These are phyloP conservation scores for Atkinsonella texensis DNA, from an alignment of 2,329 filamentous ascomycete genomes.

Conservation along the genomic window DNA sequence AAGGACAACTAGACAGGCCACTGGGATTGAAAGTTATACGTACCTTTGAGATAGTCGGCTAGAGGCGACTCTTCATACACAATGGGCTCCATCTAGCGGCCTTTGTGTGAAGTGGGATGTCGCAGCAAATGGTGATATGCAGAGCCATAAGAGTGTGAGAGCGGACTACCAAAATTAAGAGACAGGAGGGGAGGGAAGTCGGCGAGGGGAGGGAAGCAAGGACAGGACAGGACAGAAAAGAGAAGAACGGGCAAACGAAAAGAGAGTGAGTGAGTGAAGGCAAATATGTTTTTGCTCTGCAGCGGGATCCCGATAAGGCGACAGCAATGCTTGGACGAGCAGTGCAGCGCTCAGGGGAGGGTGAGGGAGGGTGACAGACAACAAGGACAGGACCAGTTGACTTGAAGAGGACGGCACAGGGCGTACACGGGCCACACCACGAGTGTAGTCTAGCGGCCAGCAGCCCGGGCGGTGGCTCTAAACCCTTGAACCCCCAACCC, in stretches of 20 bases:
- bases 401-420: too few relatives aligned
- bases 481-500: too few relatives aligned
- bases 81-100: constrained; percentile 60
- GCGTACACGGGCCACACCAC: neutral
- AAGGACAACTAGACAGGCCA: neutral
- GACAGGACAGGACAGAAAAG: neutral
- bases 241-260: neutral
- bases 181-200: neutral
- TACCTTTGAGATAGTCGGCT: constrained; percentile 83
- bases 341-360: neutral
- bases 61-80: constrained; percentile 79
- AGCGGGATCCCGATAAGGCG: neutral
- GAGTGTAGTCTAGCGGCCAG: neutral
- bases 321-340: neutral
- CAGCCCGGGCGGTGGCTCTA: neutral
- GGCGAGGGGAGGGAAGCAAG: neutral
- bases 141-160: constrained; percentile 16
- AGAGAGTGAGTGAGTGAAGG: neutral
- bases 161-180: constrained; percentile 1
- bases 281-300: neutral
- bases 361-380: too few relatives aligned
- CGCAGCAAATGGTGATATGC: constrained; percentile 14
- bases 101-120: constrained; percentile 12
- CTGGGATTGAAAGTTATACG: constrained; percentile 5
- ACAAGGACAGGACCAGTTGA: neutral